These are phyloP conservation scores for Tylopilus balloui DNA, from an alignment of 768 basidiomycete genomes.

Conservation along the genomic window DNA sequence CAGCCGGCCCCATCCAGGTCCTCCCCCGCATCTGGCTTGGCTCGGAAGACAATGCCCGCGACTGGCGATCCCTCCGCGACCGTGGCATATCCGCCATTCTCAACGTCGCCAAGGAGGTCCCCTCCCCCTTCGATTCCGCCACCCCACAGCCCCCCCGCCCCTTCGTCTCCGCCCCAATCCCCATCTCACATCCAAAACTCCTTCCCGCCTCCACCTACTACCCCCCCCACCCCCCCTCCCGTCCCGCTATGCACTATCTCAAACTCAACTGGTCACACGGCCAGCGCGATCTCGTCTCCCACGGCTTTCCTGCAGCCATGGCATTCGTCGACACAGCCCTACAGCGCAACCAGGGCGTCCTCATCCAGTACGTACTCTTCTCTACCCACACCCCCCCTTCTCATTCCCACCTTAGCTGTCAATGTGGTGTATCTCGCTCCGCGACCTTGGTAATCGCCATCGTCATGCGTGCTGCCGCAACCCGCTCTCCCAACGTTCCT, in stretches of 20 bases:
- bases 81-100: conserved; percentile 76
- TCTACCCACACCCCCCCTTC: conserved; percentile 8
- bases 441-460: conserved; percentile 88
- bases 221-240: conserved; percentile 58
- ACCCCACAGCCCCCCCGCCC: conserved; percentile 49
- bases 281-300: conserved; percentile 78
- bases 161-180: conserved; percentile 66
- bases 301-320: conserved; percentile 79
- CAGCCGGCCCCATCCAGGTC: conserved; percentile 77
- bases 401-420: conserved; percentile 56
- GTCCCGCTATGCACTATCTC: conserved; percentile 82
- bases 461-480: conserved; percentile 88
- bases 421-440: conserved; percentile 89
- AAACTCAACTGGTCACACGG: conserved; percentile 93
- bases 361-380: conserved; percentile 69
- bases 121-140: conserved; percentile 57
- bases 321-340: conserved; percentile 75
- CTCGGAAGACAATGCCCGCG: conserved; percentile 86
- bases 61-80: conserved; percentile 67
- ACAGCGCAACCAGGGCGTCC: conserved; percentile 69
- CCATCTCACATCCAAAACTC: conserved; percentile 36
- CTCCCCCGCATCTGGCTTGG: conserved; percentile 87
- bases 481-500: conserved; percentile 59
- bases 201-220: conserved; percentile 47
- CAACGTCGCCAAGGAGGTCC: conserved; percentile 92